A percentile compares a stretch with the other conserved stretches of the same genome.
phyloP scores from a whole-genome alignment of 257 asterid species.

The Solanum corneliomulleri region DNA sequence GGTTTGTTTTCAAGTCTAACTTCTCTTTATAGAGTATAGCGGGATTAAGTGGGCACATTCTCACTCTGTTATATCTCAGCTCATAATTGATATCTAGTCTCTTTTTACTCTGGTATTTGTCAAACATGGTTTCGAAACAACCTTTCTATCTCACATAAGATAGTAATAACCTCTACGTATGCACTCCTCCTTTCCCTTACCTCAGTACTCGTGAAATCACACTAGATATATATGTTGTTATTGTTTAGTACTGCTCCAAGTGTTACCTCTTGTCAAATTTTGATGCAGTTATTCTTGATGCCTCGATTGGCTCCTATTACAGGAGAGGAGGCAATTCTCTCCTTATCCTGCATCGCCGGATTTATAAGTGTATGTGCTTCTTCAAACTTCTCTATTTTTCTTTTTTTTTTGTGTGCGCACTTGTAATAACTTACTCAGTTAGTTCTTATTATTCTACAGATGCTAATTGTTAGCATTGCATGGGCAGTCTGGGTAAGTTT shows the following conservation, averaged over 20 bases:
- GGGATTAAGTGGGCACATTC: background rate
- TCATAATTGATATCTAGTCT: background rate
- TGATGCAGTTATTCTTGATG: background rate
- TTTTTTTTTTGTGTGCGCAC: background rate
- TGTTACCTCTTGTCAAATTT: background rate
- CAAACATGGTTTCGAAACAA: background rate
- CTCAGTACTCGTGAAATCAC: background rate
- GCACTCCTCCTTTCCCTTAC: too few relatives aligned
- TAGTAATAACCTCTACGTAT: too few relatives aligned
- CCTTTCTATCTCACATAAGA: too few relatives aligned
- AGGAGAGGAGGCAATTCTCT: conserved; percentile 6
- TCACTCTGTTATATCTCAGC: background rate
- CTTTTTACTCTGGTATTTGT: background rate
- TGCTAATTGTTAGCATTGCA: conserved; percentile 4
- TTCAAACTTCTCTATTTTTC: background rate
- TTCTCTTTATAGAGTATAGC: background rate
- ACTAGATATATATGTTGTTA: background rate
- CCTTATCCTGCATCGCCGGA: background rate
- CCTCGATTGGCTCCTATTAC: background rate
- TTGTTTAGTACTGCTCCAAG: background rate
- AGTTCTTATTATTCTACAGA: background rate
- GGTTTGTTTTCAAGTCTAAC: conserved; percentile 6
- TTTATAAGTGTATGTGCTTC: background rate
- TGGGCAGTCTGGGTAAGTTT: conserved; percentile 10
- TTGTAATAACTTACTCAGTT: background rate